Conservation (phyloP, 768 basidiomycete species). For the Termitomyces sp. region DNA sequence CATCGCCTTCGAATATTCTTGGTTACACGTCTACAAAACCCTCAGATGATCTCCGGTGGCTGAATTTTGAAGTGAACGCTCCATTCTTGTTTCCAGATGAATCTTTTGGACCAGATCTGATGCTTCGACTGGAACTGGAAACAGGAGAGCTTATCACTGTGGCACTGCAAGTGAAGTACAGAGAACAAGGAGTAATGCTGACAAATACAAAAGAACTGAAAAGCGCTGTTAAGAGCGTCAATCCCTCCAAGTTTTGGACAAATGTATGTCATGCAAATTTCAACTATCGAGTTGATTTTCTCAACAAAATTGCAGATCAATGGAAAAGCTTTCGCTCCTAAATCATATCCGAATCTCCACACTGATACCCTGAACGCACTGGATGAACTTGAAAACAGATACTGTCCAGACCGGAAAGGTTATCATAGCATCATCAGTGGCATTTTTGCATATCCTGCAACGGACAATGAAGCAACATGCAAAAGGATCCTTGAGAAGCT, state of each 20-base stretch:
- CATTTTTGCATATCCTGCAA: background rate
- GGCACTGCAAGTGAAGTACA: slow-evolving; percentile 1
- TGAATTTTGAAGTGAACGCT: background rate
- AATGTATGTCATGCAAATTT: background rate
- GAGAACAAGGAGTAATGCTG: background rate
- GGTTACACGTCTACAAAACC: background rate
- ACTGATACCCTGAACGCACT: background rate
- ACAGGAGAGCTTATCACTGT: background rate
- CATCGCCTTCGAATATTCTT: background rate
- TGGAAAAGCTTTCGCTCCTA: background rate
- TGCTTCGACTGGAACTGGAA: background rate
- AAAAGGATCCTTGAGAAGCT: background rate
- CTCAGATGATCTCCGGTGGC: background rate
- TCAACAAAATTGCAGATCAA: background rate
- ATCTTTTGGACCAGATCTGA: slow-evolving; percentile 1
- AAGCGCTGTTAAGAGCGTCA: background rate
- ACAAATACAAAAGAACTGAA: background rate
- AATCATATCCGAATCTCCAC: background rate
- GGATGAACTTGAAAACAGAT: background rate
- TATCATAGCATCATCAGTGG: too few relatives aligned
- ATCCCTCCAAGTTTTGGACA: background rate
- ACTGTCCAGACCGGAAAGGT: background rate
- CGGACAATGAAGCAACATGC: background rate
- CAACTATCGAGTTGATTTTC: background rate
- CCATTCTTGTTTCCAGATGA: slow-evolving; percentile 1